Evolutionary conservation across 192 early-diverging fungal genomes (phyloP).

Genomic region (Coemansia reversa): DNA sequence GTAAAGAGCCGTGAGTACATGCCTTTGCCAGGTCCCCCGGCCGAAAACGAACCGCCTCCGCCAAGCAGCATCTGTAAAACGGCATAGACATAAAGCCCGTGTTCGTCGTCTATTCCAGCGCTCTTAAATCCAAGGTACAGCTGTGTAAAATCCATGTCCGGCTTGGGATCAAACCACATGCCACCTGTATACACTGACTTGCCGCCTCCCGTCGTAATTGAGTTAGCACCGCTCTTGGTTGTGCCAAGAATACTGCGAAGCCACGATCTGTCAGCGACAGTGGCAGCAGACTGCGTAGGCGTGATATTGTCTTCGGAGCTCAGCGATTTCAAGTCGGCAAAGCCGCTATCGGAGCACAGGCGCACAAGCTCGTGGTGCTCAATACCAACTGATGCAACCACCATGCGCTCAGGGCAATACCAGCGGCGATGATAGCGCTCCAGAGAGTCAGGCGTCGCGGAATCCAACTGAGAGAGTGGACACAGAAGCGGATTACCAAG

Average conservation of each 20-base stretch:
- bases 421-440: conserved; percentile 72
- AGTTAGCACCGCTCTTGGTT: conserved; percentile 7
- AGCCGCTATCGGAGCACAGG: conserved; percentile 63
- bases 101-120: conserved; percentile 76
- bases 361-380: conserved; percentile 81
- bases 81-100: conserved; percentile 81
- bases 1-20: conserved; percentile 98
- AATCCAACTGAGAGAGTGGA: conserved; percentile 63
- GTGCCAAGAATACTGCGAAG: conserved; percentile 24
- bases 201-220: conserved; percentile 45
- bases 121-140: conserved; percentile 89
- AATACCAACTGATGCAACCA: conserved; percentile 83
- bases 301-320: conserved; percentile 25
- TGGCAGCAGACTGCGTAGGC: background rate
- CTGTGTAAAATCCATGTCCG: conserved; percentile 74
- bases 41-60: conserved; percentile 94
- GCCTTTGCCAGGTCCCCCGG: conserved; percentile 97
- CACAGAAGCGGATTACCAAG: conserved; percentile 82
- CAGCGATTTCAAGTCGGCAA: conserved; percentile 60
- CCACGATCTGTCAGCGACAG: conserved; percentile 16
- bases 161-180: conserved; percentile 67
- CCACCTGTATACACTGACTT: conserved; percentile 82
- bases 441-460: conserved; percentile 68
- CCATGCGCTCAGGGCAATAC: conserved; percentile 91
- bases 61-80: conserved; percentile 89